Base-by-base conservation (phyloP, 208 protist genomes). In the Leishmania tropica region DNA sequence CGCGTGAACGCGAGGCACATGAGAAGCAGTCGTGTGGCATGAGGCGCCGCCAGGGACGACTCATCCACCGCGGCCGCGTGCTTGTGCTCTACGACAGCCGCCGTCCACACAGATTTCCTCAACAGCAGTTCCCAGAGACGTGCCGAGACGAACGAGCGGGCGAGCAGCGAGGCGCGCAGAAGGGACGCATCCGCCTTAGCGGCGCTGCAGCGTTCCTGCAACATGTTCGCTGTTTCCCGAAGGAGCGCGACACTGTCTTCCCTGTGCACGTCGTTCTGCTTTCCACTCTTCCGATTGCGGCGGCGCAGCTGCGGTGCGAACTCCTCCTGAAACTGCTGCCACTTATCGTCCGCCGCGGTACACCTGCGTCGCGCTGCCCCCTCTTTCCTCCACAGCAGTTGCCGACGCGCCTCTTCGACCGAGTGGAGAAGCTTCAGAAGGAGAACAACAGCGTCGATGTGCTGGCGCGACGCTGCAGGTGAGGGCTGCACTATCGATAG, bases 121-220 rank as follows among this genome's bases (percentile, higher is more conserved):
- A 97, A 76, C 0, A 97, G 72, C 47, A 85, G 53, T 19, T 86
- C 80, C 94, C 94, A 97, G 24, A 97, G 72, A 17, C 87, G 80
- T 1, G 91, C 92, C 0, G 92, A 95, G 11, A 97, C 53, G 31
- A 90, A 92, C 11, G 94, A 81, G 1, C 93, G 84, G 35, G 89
- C 85, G 15, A 96, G 81, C 28, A 96, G 87, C 19, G 93, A 96
- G 40, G 60, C 37, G n/a, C 76, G 70, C 74, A 93, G 79, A 15
- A 93, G 70, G 15, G 81, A 48, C n/a, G 75, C 15, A 78, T 87
- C 86, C 15, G 78, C 78, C 1, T 71, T 67, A 31, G 80, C 72
- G 73, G n/a, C 71, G 21, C 83, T 78, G 37, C 76, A 77, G 3
- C 74, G 81, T 2, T 68, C 42, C 73, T 81, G 76, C 74, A 88